Evolutionary conservation across 805 yeast genomes (phyloP).

Genomic region (Candida fluviatilis): DNA sequence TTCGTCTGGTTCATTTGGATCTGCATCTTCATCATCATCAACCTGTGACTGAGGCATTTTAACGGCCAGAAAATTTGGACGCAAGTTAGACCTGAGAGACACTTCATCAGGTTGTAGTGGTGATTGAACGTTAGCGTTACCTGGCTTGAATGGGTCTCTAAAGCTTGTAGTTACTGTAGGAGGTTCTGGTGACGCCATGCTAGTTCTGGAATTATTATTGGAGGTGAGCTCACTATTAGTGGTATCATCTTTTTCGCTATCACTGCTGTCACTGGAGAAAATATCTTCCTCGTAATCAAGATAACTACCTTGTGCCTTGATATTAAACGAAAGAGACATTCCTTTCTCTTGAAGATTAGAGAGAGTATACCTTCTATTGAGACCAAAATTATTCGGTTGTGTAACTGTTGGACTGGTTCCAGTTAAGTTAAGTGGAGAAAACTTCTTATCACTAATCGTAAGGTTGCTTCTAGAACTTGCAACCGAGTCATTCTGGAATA

Average conservation of each 20-base stretch:
- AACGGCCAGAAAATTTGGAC: constrained; percentile 67
- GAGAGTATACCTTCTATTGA: constrained; percentile 44
- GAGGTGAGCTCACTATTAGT: constrained; percentile 10
- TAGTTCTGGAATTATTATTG: neutral
- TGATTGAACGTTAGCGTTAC: constrained; percentile 16
- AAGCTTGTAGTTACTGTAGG: constrained; percentile 2
- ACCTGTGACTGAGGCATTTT: constrained; percentile 67
- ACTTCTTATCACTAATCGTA: constrained; percentile 11
- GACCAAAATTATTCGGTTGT: constrained; percentile 14
- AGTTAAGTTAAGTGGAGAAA: constrained; percentile 23
- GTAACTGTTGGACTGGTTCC: constrained; percentile 14
- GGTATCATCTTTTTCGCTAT: constrained; percentile 15
- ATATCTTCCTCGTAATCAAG: constrained; percentile 20
- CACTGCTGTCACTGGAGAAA: constrained; percentile 14
- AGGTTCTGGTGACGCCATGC: neutral
- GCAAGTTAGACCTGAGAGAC: constrained; percentile 34
- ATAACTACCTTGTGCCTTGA: constrained; percentile 51
- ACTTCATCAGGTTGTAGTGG: constrained; percentile 17
- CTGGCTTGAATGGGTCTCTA: constrained; percentile 10
- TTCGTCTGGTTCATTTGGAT: constrained; percentile 48
- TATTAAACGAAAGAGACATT: constrained; percentile 59
- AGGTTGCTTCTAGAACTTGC: constrained; percentile 4
- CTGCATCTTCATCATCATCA: constrained; percentile 63
- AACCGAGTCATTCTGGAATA: constrained; percentile 1
- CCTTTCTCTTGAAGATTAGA: constrained; percentile 75